Percentiles rank a stretch among this genome's conserved stretches.
Evolutionary conservation across 2,329 filamentous ascomycete species (phyloP).

Genomic region (Trichoderma atroviride): DNA sequence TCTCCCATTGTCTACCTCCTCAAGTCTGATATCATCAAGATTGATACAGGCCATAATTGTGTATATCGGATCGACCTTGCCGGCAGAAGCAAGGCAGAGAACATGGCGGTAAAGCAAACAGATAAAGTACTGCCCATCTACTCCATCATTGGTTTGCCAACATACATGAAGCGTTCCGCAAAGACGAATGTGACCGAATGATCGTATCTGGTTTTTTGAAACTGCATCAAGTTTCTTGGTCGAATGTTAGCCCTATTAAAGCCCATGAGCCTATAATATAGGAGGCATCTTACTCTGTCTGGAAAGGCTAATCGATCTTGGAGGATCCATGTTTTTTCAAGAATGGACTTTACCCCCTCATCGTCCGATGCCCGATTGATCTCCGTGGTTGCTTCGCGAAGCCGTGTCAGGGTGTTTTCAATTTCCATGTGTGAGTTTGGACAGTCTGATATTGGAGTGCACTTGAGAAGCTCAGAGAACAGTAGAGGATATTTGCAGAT

Average conservation of each 20-base stretch:
- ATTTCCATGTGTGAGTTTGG: slow-evolving; percentile 81
- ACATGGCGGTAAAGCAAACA: slow-evolving; percentile 82
- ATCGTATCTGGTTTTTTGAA: slow-evolving; percentile 69
- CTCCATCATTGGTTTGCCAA: slow-evolving; percentile 70
- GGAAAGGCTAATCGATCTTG: slow-evolving; percentile 80
- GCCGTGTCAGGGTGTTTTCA: slow-evolving; percentile 68
- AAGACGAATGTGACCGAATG: slow-evolving; percentile 77
- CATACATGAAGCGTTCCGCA: slow-evolving; percentile 84
- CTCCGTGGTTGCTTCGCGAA: slow-evolving; percentile 74
- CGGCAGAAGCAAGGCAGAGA: slow-evolving; percentile 72
- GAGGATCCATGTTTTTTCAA: slow-evolving; percentile 82
- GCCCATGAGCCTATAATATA: background rate
- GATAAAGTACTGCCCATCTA: slow-evolving; percentile 80
- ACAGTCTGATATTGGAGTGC: slow-evolving; percentile 83
- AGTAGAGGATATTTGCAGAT: slow-evolving; percentile 89
- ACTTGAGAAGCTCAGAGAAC: slow-evolving; percentile 79
- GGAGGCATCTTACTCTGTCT: slow-evolving; percentile 60
- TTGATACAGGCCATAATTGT: slow-evolving; percentile 74
- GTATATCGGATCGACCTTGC: slow-evolving; percentile 68
- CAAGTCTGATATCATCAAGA: slow-evolving; percentile 65
- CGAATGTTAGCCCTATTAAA: background rate
- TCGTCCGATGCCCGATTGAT: slow-evolving; percentile 87
- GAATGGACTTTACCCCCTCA: slow-evolving; percentile 64
- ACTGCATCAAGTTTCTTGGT: slow-evolving; percentile 52
- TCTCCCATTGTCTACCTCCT: slow-evolving; percentile 74